These are phyloP conservation scores for Russula abietina DNA, from an alignment of 768 basidiomycete species.

Conservation along the genomic window DNA sequence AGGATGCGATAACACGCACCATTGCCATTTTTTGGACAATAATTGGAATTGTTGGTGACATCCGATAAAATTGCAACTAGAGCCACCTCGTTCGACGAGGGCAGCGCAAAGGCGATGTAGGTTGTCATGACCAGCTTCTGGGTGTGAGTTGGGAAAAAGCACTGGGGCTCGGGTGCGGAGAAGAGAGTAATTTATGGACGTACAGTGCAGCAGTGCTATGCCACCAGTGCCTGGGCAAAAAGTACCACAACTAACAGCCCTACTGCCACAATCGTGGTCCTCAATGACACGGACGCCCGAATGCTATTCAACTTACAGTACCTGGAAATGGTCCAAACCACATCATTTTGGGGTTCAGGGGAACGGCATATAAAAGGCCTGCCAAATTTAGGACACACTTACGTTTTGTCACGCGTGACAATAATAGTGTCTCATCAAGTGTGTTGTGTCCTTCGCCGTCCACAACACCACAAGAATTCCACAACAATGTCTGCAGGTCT, in stretches of 20 bases:
- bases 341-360: background rate
- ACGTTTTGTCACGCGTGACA: background rate
- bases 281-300: background rate
- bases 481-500: slow-evolving; percentile 48
- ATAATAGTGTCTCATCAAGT: background rate
- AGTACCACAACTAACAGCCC: background rate
- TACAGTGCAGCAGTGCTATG: background rate
- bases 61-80: background rate
- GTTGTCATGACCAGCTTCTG: background rate
- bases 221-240: background rate
- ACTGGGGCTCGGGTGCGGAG: background rate
- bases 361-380: too few relatives aligned
- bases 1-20: background rate
- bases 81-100: background rate
- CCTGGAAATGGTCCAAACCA: background rate
- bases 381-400: too few relatives aligned
- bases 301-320: too few relatives aligned
- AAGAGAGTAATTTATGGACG: background rate
- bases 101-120: background rate
- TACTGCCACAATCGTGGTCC: background rate
- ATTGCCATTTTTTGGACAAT: background rate
- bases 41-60: background rate
- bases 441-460: background rate
- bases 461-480: too few relatives aligned
- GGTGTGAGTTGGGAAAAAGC: too few relatives aligned